Conservation (phyloP, 129 eudicot genomes). For the Rutidosis leptorrhynchoides region DNA sequence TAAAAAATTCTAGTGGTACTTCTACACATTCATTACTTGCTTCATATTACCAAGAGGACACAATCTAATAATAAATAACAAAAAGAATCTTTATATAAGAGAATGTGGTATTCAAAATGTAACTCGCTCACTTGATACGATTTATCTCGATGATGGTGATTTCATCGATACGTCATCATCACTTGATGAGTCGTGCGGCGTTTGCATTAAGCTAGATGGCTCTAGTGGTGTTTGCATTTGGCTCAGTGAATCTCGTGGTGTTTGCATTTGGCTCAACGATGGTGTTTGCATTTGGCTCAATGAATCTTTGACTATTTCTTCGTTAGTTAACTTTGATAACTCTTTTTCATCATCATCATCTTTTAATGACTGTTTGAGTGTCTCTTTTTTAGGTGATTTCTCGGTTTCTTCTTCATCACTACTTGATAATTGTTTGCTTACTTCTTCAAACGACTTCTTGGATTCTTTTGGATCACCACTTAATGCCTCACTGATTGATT, state of each 20-base stretch:
- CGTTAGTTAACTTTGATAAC: background rate
- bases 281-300: background rate
- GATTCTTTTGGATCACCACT: background rate
- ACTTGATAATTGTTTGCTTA: background rate
- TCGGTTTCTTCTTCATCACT: background rate
- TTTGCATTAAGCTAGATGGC: background rate
- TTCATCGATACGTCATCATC: background rate
- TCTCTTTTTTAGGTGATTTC: background rate
- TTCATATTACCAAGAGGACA: constrained; percentile 13
- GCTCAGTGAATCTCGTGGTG: background rate
- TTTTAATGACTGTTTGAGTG: background rate
- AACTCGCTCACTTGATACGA: background rate
- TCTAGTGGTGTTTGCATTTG: background rate
- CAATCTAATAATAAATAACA: constrained; percentile 7
- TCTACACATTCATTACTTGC: constrained; percentile 12
- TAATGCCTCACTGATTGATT: background rate
- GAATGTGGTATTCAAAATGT: background rate
- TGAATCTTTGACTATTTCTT: background rate
- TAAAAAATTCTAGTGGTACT: constrained; percentile 42
- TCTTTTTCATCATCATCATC: background rate
- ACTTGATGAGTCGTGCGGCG: background rate
- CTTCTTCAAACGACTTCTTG: background rate
- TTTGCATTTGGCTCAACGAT: background rate
- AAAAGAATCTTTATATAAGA: background rate
- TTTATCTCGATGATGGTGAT: constrained; percentile 9